Evolutionary conservation across 257 asterid species (phyloP), one percentile per base, ranked within the genome.

Genomic region (Scutellaria baicalensis): DNA sequence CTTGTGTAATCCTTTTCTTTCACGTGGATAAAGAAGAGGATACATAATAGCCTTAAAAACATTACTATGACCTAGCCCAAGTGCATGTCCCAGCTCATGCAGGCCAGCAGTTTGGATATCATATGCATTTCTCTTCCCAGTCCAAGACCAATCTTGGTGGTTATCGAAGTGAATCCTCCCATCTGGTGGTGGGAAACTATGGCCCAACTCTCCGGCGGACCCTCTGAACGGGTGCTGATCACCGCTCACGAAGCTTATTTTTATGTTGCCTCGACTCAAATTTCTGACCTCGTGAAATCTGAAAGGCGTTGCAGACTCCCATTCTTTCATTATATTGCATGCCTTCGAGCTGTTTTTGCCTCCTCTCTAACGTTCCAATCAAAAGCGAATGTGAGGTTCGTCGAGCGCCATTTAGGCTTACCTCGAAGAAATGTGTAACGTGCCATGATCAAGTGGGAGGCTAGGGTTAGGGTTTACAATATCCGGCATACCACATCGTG

Each of bases 1-100:
- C 9, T 12, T 1, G 17, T 42, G 8, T 21, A 75, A 59, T 11
- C 33, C 8, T 55, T 48, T 75, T 39, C 31, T 68, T 9, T 39
- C 61, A 17, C 60, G 38, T 5, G 33, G 74, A 35, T 16, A 8
- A 27, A 75, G 9, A 8, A 27, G 9, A 38, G 66, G 39, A 61
- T 42, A 51, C 75, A 51, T 75, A 12, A 52, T 17, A 0, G 79
- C 71, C 48, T 43, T 6, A 33, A 2, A 0, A 6, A 23, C 14
- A 0, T 6, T 8, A 50, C 68, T 69, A 42, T 69, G 75, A 9
- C 12, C 36, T 31, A 69, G 75, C 67, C 75, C 75, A 31, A 75
- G 79, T 16, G 17, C 33, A 5, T 77, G 81, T 1, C 81, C 70
- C 48, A 77, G 13, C 59, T 77, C 77, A 1, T 57, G 77, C 50